Percentiles rank a stretch among this genome's conserved stretches.
Conservation (phyloP, 192 early-diverging fungal genomes). For the Backusella circina region DNA sequence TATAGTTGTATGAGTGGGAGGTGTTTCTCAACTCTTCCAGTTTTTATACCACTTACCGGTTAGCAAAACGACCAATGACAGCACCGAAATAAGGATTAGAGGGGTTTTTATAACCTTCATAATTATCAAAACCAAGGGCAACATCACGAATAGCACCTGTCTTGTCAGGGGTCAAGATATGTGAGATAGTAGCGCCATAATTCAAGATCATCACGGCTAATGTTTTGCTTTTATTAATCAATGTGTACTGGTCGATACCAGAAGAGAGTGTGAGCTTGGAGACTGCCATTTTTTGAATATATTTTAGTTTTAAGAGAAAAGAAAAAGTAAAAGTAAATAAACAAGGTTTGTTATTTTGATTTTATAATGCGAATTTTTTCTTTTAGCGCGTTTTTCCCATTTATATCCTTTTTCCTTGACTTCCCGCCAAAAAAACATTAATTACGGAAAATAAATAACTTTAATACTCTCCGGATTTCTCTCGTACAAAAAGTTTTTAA, state of each 20-base stretch:
- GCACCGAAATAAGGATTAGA: conserved; percentile 78
- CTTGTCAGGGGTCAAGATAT: conserved; percentile 59
- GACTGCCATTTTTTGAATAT: conserved; percentile 19
- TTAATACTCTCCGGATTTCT: background rate
- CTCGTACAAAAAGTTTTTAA: background rate
- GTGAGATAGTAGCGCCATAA: conserved; percentile 68
- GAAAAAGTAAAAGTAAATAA: background rate
- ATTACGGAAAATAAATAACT: background rate
- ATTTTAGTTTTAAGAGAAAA: background rate
- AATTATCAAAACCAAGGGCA: conserved; percentile 69
- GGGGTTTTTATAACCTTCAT: conserved; percentile 38
- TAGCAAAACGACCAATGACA: conserved; percentile 73
- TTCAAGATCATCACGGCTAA: conserved; percentile 45
- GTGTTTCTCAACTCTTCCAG: background rate
- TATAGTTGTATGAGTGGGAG: background rate
- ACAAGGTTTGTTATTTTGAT: background rate
- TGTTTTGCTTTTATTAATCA: conserved; percentile 28
- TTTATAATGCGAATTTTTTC: conserved; percentile 10
- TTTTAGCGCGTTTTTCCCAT: background rate
- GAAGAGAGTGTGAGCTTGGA: conserved; percentile 14
- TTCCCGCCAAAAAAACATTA: background rate
- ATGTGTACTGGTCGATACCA: conserved; percentile 30
- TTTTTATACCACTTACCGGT: conserved; percentile 41
- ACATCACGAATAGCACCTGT: conserved; percentile 55
- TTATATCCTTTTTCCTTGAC: background rate